Conservation (phyloP, 345 rosid genomes). For the Heritiera fomes region DNA sequence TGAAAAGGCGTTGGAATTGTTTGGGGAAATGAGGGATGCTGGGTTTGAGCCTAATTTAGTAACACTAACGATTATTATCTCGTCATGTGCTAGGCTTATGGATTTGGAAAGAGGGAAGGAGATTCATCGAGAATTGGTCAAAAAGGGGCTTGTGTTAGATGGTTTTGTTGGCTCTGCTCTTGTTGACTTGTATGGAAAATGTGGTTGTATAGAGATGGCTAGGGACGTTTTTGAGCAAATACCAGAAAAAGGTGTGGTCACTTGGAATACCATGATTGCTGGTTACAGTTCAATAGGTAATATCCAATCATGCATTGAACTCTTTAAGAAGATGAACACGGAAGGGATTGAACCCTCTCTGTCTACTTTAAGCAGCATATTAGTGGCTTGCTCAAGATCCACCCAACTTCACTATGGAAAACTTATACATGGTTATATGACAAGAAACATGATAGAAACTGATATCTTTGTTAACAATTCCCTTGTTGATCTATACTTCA, state of each 20-base stretch:
- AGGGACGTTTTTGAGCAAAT: slow-evolving; percentile 50
- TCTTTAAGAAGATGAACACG: slow-evolving; percentile 49
- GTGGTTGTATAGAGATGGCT: slow-evolving; percentile 58
- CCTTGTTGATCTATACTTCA: slow-evolving; percentile 61
- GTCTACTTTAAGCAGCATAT: slow-evolving; percentile 55
- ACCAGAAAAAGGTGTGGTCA: slow-evolving; percentile 45
- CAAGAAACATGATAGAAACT: slow-evolving; percentile 37
- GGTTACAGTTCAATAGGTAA: slow-evolving; percentile 49
- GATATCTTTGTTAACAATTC: slow-evolving; percentile 43
- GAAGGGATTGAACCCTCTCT: slow-evolving; percentile 53
- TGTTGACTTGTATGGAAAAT: slow-evolving; percentile 72
- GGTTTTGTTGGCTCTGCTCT: slow-evolving; percentile 64
- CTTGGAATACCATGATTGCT: slow-evolving; percentile 68
- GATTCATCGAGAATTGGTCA: slow-evolving; percentile 45
- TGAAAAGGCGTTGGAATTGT: slow-evolving; percentile 54
- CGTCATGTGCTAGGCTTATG: slow-evolving; percentile 58
- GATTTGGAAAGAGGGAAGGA: slow-evolving; percentile 64
- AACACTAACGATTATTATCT: slow-evolving; percentile 51
- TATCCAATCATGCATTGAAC: slow-evolving; percentile 50
- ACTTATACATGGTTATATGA: slow-evolving; percentile 52
- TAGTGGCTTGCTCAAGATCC: slow-evolving; percentile 63
- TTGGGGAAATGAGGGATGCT: slow-evolving; percentile 47
- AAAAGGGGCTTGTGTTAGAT: slow-evolving; percentile 41
- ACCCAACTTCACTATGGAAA: slow-evolving; percentile 49
- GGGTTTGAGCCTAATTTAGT: slow-evolving; percentile 66